Conservation (phyloP, 2,329 filamentous ascomycete genomes). For the Annulohypoxylon truncatum region DNA sequence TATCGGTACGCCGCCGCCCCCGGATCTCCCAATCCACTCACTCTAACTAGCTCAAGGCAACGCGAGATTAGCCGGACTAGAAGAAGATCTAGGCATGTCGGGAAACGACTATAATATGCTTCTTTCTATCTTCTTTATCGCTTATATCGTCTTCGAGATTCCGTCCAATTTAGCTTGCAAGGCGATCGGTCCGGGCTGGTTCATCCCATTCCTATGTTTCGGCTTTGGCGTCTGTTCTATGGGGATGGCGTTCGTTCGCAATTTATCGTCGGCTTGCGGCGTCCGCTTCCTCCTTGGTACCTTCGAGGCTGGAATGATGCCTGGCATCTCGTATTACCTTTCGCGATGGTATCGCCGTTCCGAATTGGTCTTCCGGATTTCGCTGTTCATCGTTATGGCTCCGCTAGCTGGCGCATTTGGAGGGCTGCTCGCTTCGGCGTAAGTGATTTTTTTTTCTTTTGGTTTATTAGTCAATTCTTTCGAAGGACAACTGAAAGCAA, state of each 20-base stretch:
- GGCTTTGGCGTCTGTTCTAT: slow-evolving; percentile 73
- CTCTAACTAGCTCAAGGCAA: slow-evolving; percentile 62
- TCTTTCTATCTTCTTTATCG: slow-evolving; percentile 76
- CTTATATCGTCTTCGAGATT: slow-evolving; percentile 79
- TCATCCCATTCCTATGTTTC: slow-evolving; percentile 71
- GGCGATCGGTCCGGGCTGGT: slow-evolving; percentile 78
- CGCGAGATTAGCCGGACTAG: slow-evolving; percentile 72
- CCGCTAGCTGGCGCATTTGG: slow-evolving; percentile 78
- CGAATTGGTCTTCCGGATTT: slow-evolving; percentile 74
- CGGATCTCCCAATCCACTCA: neutral
- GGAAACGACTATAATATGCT: slow-evolving; percentile 77
- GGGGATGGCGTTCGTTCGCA: slow-evolving; percentile 72
- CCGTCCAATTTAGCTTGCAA: slow-evolving; percentile 77
- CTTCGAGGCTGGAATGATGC: slow-evolving; percentile 80
- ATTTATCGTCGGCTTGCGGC: slow-evolving; percentile 62
- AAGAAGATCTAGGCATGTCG: slow-evolving; percentile 68
- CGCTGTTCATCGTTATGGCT: slow-evolving; percentile 77
- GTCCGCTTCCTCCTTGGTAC: slow-evolving; percentile 75
- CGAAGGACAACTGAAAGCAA: neutral
- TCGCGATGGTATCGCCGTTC: slow-evolving; percentile 77
- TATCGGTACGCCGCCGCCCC: slow-evolving; percentile 62
- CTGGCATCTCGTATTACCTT: slow-evolving; percentile 79
- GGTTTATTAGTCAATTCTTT: neutral
- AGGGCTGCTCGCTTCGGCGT: slow-evolving; percentile 70
- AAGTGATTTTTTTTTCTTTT: neutral